These are phyloP conservation scores for Firmiana major DNA, from an alignment of 345 rosid species.

Conservation along the genomic window DNA sequence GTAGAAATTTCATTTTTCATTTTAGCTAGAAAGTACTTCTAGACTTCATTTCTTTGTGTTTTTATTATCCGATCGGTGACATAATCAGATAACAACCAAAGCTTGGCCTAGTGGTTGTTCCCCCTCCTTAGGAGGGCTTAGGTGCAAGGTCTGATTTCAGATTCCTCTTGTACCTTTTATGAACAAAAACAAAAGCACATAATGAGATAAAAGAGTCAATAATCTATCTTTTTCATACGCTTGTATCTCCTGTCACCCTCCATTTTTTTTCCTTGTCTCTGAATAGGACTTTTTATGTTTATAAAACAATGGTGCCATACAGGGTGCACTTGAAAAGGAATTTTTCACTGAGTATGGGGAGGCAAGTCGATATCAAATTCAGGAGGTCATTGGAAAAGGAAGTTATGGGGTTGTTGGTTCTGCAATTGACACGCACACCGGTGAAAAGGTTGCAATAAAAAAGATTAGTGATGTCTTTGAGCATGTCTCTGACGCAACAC, in stretches of 20 bases:
- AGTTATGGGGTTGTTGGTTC: conserved; percentile 98
- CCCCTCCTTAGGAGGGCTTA: too few relatives aligned
- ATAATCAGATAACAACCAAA: too few relatives aligned
- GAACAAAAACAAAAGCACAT: too few relatives aligned
- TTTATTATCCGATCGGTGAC: not conserved
- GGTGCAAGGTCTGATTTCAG: too few relatives aligned
- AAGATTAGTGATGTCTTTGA: conserved; percentile 96
- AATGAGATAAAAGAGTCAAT: not conserved
- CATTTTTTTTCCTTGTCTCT: not conserved
- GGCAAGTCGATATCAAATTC: conserved; percentile 79
- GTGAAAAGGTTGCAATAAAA: conserved; percentile 90
- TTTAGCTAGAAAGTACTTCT: not conserved
- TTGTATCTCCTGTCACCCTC: not conserved
- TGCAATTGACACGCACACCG: conserved; percentile 77
- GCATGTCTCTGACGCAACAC: conserved; percentile 96
- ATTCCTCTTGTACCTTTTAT: too few relatives aligned
- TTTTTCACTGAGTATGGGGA: conserved; percentile 99
- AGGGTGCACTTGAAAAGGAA: conserved; percentile 64
- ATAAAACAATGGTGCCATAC: conserved; percentile 5
- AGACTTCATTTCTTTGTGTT: not conserved
- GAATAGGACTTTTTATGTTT: not conserved
- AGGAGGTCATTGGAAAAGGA: conserved; percentile 96
- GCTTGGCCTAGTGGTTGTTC: too few relatives aligned
- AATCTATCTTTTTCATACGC: not conserved
- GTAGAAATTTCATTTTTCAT: not conserved